Conservation (phyloP, 1,139 yeast genomes). For the Zygosaccharomyces sapae region DNA sequence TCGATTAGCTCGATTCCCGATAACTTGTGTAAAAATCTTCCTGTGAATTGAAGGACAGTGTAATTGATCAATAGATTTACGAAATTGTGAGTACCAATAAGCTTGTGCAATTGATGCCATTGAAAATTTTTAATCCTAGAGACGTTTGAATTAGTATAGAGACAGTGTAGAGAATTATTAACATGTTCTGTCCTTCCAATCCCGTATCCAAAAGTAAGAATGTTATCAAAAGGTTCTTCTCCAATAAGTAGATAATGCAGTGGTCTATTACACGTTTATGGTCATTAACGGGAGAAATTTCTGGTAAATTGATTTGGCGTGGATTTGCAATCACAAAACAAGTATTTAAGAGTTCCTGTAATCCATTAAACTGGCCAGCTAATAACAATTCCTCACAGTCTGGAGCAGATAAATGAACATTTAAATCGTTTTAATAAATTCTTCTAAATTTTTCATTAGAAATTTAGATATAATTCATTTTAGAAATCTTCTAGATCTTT, state of each 20-base stretch:
- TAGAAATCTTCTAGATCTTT: not conserved
- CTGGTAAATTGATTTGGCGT: constrained; percentile 10
- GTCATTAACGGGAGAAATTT: constrained; percentile 2
- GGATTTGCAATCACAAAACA: constrained; percentile 17
- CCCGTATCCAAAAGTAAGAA: constrained; percentile 28
- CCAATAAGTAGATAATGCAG: constrained; percentile 22
- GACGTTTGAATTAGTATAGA: constrained; percentile 23
- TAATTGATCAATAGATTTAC: constrained; percentile 25
- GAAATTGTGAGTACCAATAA: constrained; percentile 28
- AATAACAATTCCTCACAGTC: not conserved
- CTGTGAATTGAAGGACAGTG: constrained; percentile 22
- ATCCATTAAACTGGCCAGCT: constrained; percentile 13
- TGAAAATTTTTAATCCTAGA: constrained; percentile 18
- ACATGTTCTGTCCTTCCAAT: constrained; percentile 22
- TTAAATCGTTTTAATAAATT: constrained; percentile 8
- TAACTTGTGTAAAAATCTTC: constrained; percentile 21
- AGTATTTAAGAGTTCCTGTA: constrained; percentile 11
- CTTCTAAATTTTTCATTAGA: constrained; percentile 13
- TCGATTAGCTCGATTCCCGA: constrained; percentile 27
- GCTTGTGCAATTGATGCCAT: constrained; percentile 27
- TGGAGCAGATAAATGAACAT: constrained; percentile 2
- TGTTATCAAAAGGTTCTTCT: constrained; percentile 15
- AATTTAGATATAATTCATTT: not conserved
- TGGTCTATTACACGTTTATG: constrained; percentile 25
- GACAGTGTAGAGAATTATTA: constrained; percentile 22